Base-by-base conservation (phyloP, 768 basidiomycete species). In the Amanita jacksonii region DNA sequence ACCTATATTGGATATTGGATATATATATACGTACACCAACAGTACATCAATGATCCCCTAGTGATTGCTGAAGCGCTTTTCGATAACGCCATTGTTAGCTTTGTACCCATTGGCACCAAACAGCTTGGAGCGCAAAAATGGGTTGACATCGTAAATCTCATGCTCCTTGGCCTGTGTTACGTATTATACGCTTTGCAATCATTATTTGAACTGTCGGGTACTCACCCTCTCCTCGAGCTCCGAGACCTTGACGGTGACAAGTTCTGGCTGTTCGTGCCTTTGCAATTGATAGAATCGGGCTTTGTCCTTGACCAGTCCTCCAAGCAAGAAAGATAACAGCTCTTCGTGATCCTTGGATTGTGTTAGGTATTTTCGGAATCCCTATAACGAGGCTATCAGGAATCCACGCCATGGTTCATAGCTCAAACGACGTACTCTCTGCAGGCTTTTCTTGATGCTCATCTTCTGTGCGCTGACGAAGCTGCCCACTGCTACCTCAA, bases 381-480 rank as follows among this genome's bases (percentile, higher is more conserved):
- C 81, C 90, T 96, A 48, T 4, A 47, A 35, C 39, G 31, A 38
- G 19, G 49, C 12, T 43, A 30, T 41, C 36, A 45, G 16, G 25
- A 39, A 8, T n/a, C 6, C 20, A 49, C 24, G 27, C 37, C 38
- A 38, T 19, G 16, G 40, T 27, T 9, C 41, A 13, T 30, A 39
- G 34, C 38, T 16, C 31, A 41, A 18, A 19, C 5, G 10, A 72
- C 81, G 52, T 53, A 94, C 94, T 56, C 96, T 73, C 63, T 99
- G 91, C 35, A 99, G 69, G 2, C 92, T 93, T 69, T 91, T 96
- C 74, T 97, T 97, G 69, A 98, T 94, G 47, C 87, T 90, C 76
- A 92, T 83, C 72, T 99, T 99, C 62, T 99, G 96, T 20, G 96
- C 86, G 52, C 65, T 93, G 47, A 99, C 89, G 61, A 99, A 99